Conservation (phyloP, 2,329 filamentous ascomycete genomes). For the Hymenoscyphus scutula region DNA sequence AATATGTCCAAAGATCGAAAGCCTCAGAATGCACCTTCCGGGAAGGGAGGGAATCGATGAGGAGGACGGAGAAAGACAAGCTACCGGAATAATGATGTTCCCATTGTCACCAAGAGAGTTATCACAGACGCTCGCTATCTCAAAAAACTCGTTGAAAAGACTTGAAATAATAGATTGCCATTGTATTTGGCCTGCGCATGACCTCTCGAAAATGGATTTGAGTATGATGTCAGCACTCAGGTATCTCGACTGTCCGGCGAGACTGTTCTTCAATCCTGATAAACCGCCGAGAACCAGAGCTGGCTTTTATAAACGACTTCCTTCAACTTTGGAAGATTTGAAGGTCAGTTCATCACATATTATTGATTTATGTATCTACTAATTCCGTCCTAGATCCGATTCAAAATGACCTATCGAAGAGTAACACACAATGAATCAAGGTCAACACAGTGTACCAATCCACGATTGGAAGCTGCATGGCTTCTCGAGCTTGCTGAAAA, state of each 20-base stretch:
- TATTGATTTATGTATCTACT: not conserved
- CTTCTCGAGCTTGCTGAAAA: not conserved
- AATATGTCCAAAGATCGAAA: not conserved
- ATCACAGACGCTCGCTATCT: not conserved
- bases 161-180: conserved; percentile 1
- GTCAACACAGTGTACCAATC: not conserved
- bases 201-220: conserved; percentile 9
- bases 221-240: conserved; percentile 11
- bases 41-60: not conserved
- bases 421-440: not conserved
- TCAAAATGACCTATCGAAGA: not conserved
- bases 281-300: not conserved
- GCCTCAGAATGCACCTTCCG: not conserved
- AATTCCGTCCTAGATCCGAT: not conserved
- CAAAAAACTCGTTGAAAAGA: not conserved
- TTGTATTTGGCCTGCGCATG: conserved; percentile 3
- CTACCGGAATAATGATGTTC: not conserved
- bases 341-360: not conserved
- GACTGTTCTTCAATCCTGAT: not conserved
- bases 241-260: conserved; percentile 6
- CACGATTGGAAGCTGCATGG: not conserved
- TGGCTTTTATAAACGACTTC: not conserved
- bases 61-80: not conserved
- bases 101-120: not conserved
- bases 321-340: not conserved